Evolutionary conservation across 2,329 filamentous ascomycete genomes (phyloP), one percentile per base, ranked within the genome.

Genomic region (Orbilia blumenaviensis): DNA sequence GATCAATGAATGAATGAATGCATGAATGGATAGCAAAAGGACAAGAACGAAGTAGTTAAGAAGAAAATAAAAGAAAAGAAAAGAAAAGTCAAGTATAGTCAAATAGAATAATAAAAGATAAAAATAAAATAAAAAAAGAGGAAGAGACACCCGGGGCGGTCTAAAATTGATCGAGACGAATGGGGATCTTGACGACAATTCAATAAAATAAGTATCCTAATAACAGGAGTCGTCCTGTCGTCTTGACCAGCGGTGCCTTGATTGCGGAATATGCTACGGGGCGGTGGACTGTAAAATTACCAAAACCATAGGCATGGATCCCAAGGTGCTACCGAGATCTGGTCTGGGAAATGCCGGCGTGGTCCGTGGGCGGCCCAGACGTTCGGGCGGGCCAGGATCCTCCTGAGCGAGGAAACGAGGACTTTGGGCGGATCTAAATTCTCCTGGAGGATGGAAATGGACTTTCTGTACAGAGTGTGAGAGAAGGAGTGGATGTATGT

Each of bases 321-420:
- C 63, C 48, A 75, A 75, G 62, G 54, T 66, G 32, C 66, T 75
- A 75, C 71, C 71, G 71, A 75, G 71, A 75, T 75, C 71, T 75
- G 50, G 42, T 42, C 48, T 52, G 52, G 52, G 52, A 56, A 56
- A 32, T 56, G 36, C 61, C 64, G 63, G 63, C 64, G 71, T 75
- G 71, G 71, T 42, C 71, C 71, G 63, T 56, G 52, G 52, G 52
- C 32, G 71, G 71, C 71, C 71, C 71, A 68, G 63, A 67, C 58
- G 71, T 75, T 75, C 71, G 71, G 71, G 71, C 52, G 61, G 58
- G 63, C 71, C 52, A 66, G 71, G 71, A 38, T 60, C 50, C 63
- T 42, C 14, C 44, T n/a, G 63, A 58, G 48, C 66, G 69, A 25
- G 38, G 27, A 68, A 36, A 67, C 46, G 56, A 46, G 34, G 48